Conservation (phyloP, 2,329 filamentous ascomycete species). For the Arthrobotrys conoides region DNA sequence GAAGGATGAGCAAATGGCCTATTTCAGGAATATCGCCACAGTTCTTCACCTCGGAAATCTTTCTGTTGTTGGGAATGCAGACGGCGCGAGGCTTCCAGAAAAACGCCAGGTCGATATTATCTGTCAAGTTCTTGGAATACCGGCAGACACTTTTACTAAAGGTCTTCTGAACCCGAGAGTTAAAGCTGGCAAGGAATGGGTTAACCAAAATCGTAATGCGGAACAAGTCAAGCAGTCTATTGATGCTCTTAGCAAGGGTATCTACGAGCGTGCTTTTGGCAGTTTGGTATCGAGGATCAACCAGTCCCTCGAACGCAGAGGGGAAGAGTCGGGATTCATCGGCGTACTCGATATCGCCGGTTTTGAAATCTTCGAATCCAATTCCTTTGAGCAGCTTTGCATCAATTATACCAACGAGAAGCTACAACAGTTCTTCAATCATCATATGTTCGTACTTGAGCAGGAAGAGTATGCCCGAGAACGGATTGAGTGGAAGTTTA, state of each 20-base stretch:
- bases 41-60: constrained; percentile 96
- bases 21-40: constrained; percentile 88
- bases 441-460: constrained; percentile 99
- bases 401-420: constrained; percentile 99
- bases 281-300: constrained; percentile 94
- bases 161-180: constrained; percentile 92
- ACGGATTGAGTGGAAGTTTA: constrained; percentile 99
- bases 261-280: constrained; percentile 96
- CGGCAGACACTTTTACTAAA: constrained; percentile 85
- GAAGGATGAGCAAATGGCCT: constrained; percentile 83
- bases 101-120: constrained; percentile 82
- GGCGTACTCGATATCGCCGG: constrained; percentile 98
- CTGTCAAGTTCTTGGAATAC: constrained; percentile 86
- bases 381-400: constrained; percentile 98
- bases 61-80: constrained; percentile 77
- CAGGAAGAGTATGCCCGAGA: constrained; percentile 98
- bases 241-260: constrained; percentile 94
- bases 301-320: constrained; percentile 86
- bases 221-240: constrained; percentile 93
- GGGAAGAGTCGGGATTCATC: constrained; percentile 95
- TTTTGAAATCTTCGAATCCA: constrained; percentile 95
- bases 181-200: constrained; percentile 96
- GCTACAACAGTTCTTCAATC: constrained; percentile 99
- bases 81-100: constrained; percentile 88
- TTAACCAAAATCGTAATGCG: constrained; percentile 97